Conservation (phyloP, 176 grass and related monocot genomes). For the Elaeis guineensis region DNA sequence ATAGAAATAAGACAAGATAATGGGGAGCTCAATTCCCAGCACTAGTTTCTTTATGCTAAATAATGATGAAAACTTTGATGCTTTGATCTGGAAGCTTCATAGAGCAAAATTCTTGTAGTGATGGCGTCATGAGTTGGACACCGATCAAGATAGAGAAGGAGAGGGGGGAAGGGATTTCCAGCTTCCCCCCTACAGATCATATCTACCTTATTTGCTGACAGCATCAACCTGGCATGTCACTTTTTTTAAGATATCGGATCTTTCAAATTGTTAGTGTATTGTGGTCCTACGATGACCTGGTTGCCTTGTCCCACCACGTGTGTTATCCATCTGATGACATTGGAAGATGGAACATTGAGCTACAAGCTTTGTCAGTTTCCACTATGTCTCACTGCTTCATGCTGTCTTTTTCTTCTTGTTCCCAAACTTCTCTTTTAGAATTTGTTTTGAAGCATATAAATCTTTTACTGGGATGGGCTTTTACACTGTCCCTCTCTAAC, state of each 20-base stretch:
- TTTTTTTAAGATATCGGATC: conserved; percentile 2
- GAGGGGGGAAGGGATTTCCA: conserved; percentile 7
- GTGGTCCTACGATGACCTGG: conserved; percentile 15
- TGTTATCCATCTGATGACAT: no score
- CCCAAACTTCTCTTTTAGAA: no score
- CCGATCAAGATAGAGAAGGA: conserved; percentile 18
- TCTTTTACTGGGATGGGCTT: no score
- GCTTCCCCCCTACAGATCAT: conserved; percentile 21
- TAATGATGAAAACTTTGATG: conserved; percentile 10
- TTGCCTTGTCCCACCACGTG: no score
- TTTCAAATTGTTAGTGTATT: conserved; percentile 8
- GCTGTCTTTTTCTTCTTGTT: no score
- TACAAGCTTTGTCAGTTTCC: no score
- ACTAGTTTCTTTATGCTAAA: conserved; percentile 9
- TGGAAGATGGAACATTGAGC: no score
- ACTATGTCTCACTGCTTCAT: no score
- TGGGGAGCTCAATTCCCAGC: conserved; percentile 13
- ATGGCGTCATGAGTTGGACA: conserved; percentile 23
- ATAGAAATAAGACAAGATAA: conserved; percentile 15
- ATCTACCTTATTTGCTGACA: conserved; percentile 1
- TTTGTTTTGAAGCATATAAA: no score
- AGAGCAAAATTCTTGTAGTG: neutral
- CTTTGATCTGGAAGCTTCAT: conserved; percentile 10
- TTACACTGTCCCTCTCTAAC: no score
- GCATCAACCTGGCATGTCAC: neutral